Base-by-base conservation (phyloP, 2,329 filamentous ascomycete species). In the Fusarium aywerte region DNA sequence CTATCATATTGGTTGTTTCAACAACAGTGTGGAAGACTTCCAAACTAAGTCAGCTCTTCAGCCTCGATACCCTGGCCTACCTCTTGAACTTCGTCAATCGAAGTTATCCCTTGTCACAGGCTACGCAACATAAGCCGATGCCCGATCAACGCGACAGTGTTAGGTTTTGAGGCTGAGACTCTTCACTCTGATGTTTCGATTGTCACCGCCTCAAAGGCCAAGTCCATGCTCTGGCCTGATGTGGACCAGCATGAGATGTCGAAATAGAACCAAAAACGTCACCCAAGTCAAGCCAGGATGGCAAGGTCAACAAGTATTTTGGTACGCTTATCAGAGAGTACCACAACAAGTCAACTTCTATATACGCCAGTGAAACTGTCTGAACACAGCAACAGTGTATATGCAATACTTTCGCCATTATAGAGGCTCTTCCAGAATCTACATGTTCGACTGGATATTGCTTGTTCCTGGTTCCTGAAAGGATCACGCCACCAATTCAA, bases 381-480 rank as follows among this genome's bases (percentile, higher is more conserved):
- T 20, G 25, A 31, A 53, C 13, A 25, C 7, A n/a, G 38, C 15
- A 20, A n/a, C 21, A 3, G 18, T 20, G n/a, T 43, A 38, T 40
- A 20, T 27, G n/a, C 39, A 35, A 15, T 20, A 20, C 23, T 18
- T 49, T 38, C 29, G 6, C 18, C 23, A 4, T 23, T 44, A 18
- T 29, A n/a, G 53, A 65, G 25, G 62, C 43, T 65, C 57, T 49
- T 51, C 40, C 35, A 38, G 44, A 66, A 50, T 49, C 29, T 52
- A 20, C 27, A 44, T 40, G 38, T 52, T 60, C 39, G 40, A 54
- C 43, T 52, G 50, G 57, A 16, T 38, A 35, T 55, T 57, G 27
- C 57, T 67, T 53, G 67, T 71, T 70, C 69, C 69, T 70, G 66
- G 57, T 67, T 61, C 68, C 65, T 71, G 51, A 42, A 50, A 52